phyloP scores from a whole-genome alignment of 306 rosid species.

The Sicyos edulis region DNA sequence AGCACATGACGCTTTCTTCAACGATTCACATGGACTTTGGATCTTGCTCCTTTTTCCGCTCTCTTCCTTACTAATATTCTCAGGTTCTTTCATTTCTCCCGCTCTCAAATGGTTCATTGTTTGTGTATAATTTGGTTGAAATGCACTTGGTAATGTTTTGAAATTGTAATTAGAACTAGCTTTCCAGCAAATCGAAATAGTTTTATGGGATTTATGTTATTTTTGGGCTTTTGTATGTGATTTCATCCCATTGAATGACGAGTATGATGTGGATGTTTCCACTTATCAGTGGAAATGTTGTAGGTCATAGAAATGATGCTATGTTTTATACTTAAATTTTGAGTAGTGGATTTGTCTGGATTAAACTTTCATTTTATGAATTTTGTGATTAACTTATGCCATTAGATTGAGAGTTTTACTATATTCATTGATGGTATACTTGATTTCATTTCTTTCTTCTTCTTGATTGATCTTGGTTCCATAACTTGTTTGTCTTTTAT shows the following conservation, averaged over 20 bases:
- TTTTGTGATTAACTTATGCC: neutral
- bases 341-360: neutral
- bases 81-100: too few species aligned
- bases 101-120: too few species aligned
- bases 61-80: neutral
- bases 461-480: too few species aligned
- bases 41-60: neutral
- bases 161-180: neutral
- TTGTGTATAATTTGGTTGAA: too few species aligned
- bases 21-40: too few species aligned
- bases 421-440: too few species aligned
- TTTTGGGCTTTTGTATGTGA: neutral
- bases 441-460: too few species aligned
- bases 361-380: neutral
- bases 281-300: neutral
- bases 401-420: neutral
- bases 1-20: too few species aligned
- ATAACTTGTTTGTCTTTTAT: too few species aligned
- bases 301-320: slow-evolving; percentile 9
- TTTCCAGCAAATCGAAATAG: neutral
- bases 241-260: neutral
- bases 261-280: neutral
- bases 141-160: neutral
- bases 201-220: neutral
- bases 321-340: neutral